Evolutionary conservation across 2,329 filamentous ascomycete genomes (phyloP).

Genomic region (Penicillium psychrosexuale): DNA sequence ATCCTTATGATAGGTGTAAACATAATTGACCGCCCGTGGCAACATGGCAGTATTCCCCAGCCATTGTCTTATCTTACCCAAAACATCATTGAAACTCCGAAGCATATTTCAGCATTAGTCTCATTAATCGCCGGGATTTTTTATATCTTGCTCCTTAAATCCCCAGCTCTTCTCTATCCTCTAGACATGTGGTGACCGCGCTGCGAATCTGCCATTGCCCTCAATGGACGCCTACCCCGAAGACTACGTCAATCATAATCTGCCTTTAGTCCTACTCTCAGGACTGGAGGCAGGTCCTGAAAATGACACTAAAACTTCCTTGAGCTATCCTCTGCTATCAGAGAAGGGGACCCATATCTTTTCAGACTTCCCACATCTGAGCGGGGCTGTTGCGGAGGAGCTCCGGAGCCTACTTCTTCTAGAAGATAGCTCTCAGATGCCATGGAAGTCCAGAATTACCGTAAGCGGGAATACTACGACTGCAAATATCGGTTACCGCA

Average conservation of each 20-base stretch:
- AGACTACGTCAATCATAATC: slow-evolving; percentile 80
- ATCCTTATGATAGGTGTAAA: neutral
- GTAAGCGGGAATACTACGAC: slow-evolving; percentile 47
- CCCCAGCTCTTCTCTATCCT: neutral
- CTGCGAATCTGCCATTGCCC: slow-evolving; percentile 27
- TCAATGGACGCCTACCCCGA: slow-evolving; percentile 49
- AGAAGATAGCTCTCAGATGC: slow-evolving; percentile 60
- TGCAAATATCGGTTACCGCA: slow-evolving; percentile 55
- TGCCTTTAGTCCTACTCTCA: slow-evolving; percentile 78
- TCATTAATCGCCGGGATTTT: neutral
- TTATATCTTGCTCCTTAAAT: neutral
- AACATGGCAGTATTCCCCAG: slow-evolving; percentile 5
- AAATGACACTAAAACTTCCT: slow-evolving; percentile 25
- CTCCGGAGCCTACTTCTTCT: slow-evolving; percentile 65
- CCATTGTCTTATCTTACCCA: neutral
- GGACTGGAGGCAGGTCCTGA: slow-evolving; percentile 58
- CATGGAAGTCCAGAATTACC: slow-evolving; percentile 63
- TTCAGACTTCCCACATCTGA: slow-evolving; percentile 68
- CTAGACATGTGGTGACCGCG: slow-evolving; percentile 36
- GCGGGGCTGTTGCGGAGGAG: slow-evolving; percentile 61
- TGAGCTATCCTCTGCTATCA: slow-evolving; percentile 51
- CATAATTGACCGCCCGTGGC: slow-evolving; percentile 5
- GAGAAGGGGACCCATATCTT: slow-evolving; percentile 62
- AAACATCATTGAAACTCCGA: neutral
- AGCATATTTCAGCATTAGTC: neutral